Conservation (phyloP, 306 rosid species). For the Cicer chorassanicum region DNA sequence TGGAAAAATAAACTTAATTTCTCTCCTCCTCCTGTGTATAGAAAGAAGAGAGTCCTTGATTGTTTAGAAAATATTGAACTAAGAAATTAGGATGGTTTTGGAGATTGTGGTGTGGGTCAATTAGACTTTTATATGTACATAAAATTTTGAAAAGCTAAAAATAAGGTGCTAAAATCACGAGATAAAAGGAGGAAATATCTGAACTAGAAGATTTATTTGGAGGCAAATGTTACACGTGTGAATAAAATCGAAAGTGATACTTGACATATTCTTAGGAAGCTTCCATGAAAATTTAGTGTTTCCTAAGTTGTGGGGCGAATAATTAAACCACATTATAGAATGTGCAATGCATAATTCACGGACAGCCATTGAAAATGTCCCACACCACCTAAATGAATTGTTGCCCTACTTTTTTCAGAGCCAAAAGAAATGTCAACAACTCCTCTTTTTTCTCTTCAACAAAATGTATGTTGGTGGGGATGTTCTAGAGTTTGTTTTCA, state of each 20-base stretch:
- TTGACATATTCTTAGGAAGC: slow-evolving; percentile 42
- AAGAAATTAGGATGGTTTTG: slow-evolving; percentile 13
- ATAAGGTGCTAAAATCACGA: slow-evolving; percentile 14
- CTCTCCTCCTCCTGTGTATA: slow-evolving; percentile 41
- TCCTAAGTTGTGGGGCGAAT: background rate
- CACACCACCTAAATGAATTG: background rate
- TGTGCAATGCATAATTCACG: slow-evolving; percentile 23
- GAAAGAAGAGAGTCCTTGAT: slow-evolving; percentile 59
- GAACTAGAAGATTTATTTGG: background rate
- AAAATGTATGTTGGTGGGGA: too few relatives aligned
- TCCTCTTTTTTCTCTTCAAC: slow-evolving; percentile 28
- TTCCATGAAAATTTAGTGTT: slow-evolving; percentile 9
- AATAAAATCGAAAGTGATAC: slow-evolving; percentile 25
- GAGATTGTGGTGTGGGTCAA: background rate
- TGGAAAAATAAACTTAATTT: background rate
- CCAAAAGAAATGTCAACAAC: background rate
- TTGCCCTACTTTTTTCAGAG: background rate
- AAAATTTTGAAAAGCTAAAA: slow-evolving; percentile 8
- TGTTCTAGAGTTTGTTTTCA: too few relatives aligned
- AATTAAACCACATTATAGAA: background rate
- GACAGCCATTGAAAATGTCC: background rate
- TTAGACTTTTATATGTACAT: background rate
- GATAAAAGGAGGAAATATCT: slow-evolving; percentile 26
- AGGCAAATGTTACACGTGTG: slow-evolving; percentile 28
- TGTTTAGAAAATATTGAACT: background rate